Conservation (phyloP, 768 basidiomycete species). For the Tephrocybe sp. region DNA sequence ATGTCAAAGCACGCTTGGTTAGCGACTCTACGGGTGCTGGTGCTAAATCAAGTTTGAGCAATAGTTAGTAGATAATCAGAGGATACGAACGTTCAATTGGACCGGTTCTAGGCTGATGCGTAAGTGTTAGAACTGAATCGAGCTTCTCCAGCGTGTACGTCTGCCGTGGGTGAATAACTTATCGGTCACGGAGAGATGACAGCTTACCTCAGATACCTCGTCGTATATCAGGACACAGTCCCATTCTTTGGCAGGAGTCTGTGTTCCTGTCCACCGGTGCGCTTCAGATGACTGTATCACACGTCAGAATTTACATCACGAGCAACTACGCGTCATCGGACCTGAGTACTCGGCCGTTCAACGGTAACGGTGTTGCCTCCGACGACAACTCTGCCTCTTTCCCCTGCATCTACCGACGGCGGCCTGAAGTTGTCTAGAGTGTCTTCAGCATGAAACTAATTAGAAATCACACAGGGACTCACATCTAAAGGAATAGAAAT, state of each 20-base stretch:
- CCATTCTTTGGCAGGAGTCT: conserved; percentile 60
- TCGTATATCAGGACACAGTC: conserved; percentile 84
- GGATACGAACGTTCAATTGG: conserved; percentile 12
- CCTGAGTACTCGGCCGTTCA: conserved; percentile 68
- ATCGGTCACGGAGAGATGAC: not conserved
- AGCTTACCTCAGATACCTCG: conserved; percentile 65
- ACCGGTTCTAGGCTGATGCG: conserved; percentile 46
- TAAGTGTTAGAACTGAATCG: conserved; percentile 61
- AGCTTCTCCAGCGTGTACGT: conserved; percentile 75
- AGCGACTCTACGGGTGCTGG: conserved; percentile 15
- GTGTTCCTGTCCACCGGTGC: conserved; percentile 57
- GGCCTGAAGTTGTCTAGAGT: conserved; percentile 75
- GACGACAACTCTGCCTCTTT: conserved; percentile 66
- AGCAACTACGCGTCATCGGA: conserved; percentile 27
- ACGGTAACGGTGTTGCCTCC: conserved; percentile 54
- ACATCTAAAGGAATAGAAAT: conserved; percentile 83
- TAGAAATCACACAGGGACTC: conserved; percentile 25
- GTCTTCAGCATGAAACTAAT: not conserved
- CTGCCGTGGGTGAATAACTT: conserved; percentile 34
- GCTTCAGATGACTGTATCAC: conserved; percentile 46
- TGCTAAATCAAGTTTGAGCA: not conserved
- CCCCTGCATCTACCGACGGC: conserved; percentile 62
- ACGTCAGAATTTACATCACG: conserved; percentile 1
- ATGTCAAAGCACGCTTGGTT: conserved; percentile 14
- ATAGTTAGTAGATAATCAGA: too few species aligned